Evolutionary conservation across 306 rosid genomes (phyloP).

Genomic region (Gastrolobium bilobum): DNA sequence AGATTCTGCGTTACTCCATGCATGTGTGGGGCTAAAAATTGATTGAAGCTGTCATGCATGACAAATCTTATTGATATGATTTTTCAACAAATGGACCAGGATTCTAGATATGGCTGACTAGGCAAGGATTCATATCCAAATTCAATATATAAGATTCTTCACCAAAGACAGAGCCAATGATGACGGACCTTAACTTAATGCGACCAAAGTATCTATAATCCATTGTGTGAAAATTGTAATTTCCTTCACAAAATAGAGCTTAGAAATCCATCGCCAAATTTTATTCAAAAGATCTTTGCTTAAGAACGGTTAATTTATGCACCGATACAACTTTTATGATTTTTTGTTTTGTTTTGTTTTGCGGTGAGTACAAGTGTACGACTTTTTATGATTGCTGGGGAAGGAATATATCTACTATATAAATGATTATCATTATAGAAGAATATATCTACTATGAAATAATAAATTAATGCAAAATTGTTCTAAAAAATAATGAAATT

Average conservation of each 20-base stretch:
- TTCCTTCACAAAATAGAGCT: constrained; percentile 15
- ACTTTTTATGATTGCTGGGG: neutral
- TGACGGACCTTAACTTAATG: constrained; percentile 12
- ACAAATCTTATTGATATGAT: neutral
- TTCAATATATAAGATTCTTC: constrained; percentile 22
- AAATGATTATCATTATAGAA: neutral
- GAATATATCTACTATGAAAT: neutral
- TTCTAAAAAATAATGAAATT: neutral
- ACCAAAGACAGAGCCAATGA: constrained; percentile 39
- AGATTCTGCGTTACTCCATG: constrained; percentile 17
- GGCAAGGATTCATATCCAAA: constrained; percentile 26
- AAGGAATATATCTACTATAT: neutral
- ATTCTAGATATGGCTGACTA: constrained; percentile 15
- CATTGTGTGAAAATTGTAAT: neutral
- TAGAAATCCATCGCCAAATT: neutral
- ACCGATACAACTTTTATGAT: neutral
- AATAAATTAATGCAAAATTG: neutral
- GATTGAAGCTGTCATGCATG: constrained; percentile 34
- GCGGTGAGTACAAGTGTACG: too few relatives aligned
- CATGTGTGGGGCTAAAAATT: constrained; percentile 43
- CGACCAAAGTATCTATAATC: neutral
- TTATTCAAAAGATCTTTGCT: neutral
- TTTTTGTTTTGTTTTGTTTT: neutral
- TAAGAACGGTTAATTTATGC: neutral
- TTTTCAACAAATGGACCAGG: constrained; percentile 30